These are phyloP conservation scores for Auriculariales sp. DNA, from an alignment of 768 basidiomycete genomes.

Conservation along the genomic window DNA sequence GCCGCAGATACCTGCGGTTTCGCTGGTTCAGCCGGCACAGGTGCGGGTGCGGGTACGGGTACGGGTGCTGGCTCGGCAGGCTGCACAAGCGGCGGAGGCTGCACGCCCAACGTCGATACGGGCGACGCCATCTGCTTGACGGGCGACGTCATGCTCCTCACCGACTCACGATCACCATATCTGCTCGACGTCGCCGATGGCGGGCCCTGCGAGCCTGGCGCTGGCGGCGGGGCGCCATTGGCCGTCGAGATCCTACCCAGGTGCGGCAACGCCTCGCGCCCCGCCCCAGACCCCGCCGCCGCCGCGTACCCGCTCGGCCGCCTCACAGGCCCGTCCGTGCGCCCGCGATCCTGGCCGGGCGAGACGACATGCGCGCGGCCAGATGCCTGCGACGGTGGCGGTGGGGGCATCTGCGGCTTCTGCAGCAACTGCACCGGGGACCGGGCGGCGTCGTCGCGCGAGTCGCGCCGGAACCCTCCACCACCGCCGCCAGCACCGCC, in stretches of 20 bases:
- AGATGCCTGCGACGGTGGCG: conserved; percentile 17
- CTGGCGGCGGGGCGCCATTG: background rate
- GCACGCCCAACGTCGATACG: no score
- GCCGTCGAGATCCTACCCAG: background rate
- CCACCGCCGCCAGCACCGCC: background rate
- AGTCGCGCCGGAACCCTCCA: background rate
- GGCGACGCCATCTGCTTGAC: background rate
- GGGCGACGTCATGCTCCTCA: background rate
- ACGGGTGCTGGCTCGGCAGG: no score
- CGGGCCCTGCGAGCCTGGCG: no score
- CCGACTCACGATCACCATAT: background rate
- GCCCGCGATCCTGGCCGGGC: conserved; percentile 12
- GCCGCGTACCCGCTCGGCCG: background rate
- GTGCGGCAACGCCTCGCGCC: background rate
- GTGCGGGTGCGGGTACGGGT: background rate
- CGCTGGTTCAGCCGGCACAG: conserved; percentile 37
- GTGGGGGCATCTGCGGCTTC: conserved; percentile 1
- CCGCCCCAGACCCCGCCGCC: background rate
- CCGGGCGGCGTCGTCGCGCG: background rate
- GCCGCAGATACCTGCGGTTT: background rate
- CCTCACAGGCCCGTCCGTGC: background rate
- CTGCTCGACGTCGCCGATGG: background rate
- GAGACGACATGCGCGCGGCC: conserved; percentile 14
- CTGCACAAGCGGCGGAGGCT: no score
- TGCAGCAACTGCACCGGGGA: background rate